Evolutionary conservation across 768 basidiomycete species (phyloP).

Genomic region (Phlegmacium glaucopus): DNA sequence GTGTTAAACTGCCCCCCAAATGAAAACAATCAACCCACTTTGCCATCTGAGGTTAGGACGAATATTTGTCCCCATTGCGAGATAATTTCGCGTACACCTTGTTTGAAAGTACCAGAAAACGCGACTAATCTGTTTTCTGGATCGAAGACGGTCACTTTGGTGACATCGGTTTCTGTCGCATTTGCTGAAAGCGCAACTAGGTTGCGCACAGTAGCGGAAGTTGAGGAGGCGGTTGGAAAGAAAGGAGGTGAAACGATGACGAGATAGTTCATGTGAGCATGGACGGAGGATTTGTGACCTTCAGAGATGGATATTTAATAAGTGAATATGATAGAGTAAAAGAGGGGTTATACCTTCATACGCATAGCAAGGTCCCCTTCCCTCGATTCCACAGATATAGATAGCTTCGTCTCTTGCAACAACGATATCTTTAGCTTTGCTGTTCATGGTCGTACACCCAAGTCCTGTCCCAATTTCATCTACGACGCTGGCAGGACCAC

Average conservation of each 20-base stretch:
- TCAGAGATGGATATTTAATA: slow-evolving; percentile 2
- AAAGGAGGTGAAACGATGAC: slow-evolving; percentile 89
- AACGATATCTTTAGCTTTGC: slow-evolving; percentile 68
- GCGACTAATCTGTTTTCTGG: slow-evolving; percentile 89
- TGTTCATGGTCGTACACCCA: slow-evolving; percentile 83
- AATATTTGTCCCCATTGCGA: slow-evolving; percentile 81
- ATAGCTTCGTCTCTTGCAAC: slow-evolving; percentile 92
- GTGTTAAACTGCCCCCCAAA: background rate
- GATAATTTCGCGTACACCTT: slow-evolving; percentile 81
- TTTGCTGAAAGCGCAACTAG: slow-evolving; percentile 52
- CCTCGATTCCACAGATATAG: slow-evolving; percentile 79
- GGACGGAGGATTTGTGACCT: slow-evolving; percentile 78
- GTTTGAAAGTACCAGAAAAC: slow-evolving; percentile 75
- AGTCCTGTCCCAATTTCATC: slow-evolving; percentile 86
- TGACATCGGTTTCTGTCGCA: slow-evolving; percentile 54
- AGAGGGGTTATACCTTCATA: slow-evolving; percentile 69
- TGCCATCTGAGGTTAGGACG: slow-evolving; percentile 74
- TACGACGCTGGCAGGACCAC: slow-evolving; percentile 61
- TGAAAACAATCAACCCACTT: slow-evolving; percentile 37
- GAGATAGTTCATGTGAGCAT: slow-evolving; percentile 78
- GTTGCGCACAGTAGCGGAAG: slow-evolving; percentile 75
- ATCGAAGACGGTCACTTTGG: slow-evolving; percentile 85
- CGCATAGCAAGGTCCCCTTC: slow-evolving; percentile 80
- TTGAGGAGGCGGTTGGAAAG: slow-evolving; percentile 57
- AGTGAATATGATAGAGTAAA: background rate